These are phyloP conservation scores for Cystobasidiopsis lactophilus DNA, from an alignment of 768 basidiomycete species.

Conservation along the genomic window DNA sequence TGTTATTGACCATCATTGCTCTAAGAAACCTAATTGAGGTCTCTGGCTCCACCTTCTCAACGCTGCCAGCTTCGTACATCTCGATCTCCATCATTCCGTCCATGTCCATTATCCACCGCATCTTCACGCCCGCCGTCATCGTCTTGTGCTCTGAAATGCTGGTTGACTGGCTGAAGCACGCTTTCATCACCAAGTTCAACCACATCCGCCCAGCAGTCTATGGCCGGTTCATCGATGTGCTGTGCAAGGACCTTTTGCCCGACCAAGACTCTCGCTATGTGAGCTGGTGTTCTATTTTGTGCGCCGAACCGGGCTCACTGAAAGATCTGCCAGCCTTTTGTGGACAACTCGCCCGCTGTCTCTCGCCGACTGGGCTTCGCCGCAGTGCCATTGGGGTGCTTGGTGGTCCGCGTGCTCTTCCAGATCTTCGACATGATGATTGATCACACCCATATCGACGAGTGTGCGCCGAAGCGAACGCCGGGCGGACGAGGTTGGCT, in stretches of 20 bases:
- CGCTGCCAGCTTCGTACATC: constrained; percentile 34
- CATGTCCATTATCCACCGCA: constrained; percentile 34
- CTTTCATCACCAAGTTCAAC: constrained; percentile 98
- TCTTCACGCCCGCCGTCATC: constrained; percentile 76
- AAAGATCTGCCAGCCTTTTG: constrained; percentile 44
- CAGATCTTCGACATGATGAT: constrained; percentile 28
- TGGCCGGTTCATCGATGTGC: constrained; percentile 79
- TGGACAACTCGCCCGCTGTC: constrained; percentile 86
- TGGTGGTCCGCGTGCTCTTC: constrained; percentile 30
- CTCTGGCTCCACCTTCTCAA: constrained; percentile 64
- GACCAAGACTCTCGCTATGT: constrained; percentile 32
- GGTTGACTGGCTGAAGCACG: constrained; percentile 98
- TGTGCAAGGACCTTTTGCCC: constrained; percentile 71
- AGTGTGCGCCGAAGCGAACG: constrained; percentile 9
- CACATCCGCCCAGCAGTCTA: constrained; percentile 90
- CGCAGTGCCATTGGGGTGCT: constrained; percentile 66
- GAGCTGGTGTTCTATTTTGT: no score
- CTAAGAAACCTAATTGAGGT: constrained; percentile 88
- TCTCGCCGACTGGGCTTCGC: constrained; percentile 86
- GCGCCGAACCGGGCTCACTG: not conserved
- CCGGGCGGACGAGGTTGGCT: constrained; percentile 1
- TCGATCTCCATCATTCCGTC: constrained; percentile 12
- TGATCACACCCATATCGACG: constrained; percentile 18
- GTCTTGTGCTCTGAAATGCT: constrained; percentile 78
- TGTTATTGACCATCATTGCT: constrained; percentile 80